Percentiles rank a stretch among this genome's conserved stretches.
Evolutionary conservation across 805 yeast species (phyloP).

Genomic region (Saccharomycopsis sp.): DNA sequence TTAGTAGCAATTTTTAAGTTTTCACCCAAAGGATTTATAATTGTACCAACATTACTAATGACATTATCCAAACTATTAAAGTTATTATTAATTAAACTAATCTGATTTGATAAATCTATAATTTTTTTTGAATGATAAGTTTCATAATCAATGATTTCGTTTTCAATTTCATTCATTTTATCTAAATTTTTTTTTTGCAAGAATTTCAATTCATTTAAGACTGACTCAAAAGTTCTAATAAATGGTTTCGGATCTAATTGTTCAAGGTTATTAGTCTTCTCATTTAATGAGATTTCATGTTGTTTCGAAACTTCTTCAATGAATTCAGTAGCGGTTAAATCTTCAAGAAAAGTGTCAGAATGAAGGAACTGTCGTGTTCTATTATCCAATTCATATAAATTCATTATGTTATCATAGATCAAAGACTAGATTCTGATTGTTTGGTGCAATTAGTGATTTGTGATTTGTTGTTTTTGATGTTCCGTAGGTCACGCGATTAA

Average conservation of each 20-base stretch:
- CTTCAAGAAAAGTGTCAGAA: constrained; percentile 27
- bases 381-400: constrained; percentile 16
- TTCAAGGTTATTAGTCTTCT: constrained; percentile 18
- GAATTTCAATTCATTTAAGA: constrained; percentile 57
- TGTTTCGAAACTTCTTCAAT: constrained; percentile 69
- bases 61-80: constrained; percentile 41
- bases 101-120: constrained; percentile 38
- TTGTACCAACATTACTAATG: constrained; percentile 45
- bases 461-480: too few relatives aligned
- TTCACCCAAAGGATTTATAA: constrained; percentile 61
- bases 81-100: constrained; percentile 34
- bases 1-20: constrained; percentile 56
- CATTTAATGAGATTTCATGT: constrained; percentile 35
- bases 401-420: too few relatives aligned
- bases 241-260: constrained; percentile 84
- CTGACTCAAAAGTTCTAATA: constrained; percentile 85
- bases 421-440: too few relatives aligned
- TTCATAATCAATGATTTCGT: constrained; percentile 51
- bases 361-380: constrained; percentile 13
- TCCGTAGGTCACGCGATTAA: too few relatives aligned
- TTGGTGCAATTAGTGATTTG: too few relatives aligned
- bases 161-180: constrained; percentile 41
- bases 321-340: constrained; percentile 67
- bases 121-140: constrained; percentile 60
- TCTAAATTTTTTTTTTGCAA: constrained; percentile 45